Evolutionary conservation across 2,329 filamentous ascomycete species (phyloP).

Genomic region (Ophiostoma quercus): DNA sequence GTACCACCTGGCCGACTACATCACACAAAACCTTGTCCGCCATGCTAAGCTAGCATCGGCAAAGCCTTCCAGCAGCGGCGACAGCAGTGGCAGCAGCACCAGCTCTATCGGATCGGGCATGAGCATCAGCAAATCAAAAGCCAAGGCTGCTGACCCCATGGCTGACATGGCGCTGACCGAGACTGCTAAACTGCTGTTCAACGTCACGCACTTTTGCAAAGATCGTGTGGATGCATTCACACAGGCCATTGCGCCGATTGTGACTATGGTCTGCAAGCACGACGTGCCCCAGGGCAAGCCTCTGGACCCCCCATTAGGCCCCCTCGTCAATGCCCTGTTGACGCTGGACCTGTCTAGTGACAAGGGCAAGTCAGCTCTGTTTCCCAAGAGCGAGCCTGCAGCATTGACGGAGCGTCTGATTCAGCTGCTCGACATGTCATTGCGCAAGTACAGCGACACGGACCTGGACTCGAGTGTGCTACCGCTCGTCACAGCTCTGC

Average conservation of each 20-base stretch:
- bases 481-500: conserved; percentile 69
- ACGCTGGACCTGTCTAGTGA: conserved; percentile 66
- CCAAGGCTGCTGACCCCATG: conserved; percentile 50
- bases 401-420: conserved; percentile 61
- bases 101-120: not conserved
- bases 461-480: conserved; percentile 69
- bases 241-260: conserved; percentile 61
- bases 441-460: conserved; percentile 56
- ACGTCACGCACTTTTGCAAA: conserved; percentile 70
- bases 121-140: conserved; percentile 28
- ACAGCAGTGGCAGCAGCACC: conserved; percentile 12
- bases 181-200: conserved; percentile 83
- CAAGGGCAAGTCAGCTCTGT: conserved; percentile 53
- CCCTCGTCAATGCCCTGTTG: conserved; percentile 73
- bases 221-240: conserved; percentile 59
- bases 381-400: conserved; percentile 58
- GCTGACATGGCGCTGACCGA: conserved; percentile 76
- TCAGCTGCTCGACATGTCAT: conserved; percentile 62
- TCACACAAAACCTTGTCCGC: conserved; percentile 63
- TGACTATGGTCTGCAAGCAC: conserved; percentile 61
- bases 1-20: conserved; percentile 60
- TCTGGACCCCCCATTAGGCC: conserved; percentile 65
- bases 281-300: conserved; percentile 58
- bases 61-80: conserved; percentile 29
- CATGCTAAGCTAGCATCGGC: conserved; percentile 52